Evolutionary conservation across 1,139 yeast genomes (phyloP).

Genomic region (Yamadazyma atmosphaerica): DNA sequence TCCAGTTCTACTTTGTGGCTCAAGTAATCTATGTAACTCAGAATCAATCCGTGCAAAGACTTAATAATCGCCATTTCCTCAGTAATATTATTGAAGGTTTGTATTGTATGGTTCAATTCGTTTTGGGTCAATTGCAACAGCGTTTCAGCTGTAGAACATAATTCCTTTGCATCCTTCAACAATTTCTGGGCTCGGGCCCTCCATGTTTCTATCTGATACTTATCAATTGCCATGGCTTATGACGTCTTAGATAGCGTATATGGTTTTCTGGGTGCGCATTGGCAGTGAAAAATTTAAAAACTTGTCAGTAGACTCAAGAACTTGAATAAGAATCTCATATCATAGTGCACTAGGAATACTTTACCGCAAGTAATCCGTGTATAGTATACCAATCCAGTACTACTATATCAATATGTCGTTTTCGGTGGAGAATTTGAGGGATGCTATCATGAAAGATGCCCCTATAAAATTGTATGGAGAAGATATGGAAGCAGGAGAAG

Average conservation of each 20-base stretch:
- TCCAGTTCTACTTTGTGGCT: slow-evolving; percentile 13
- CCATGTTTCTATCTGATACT: slow-evolving; percentile 20
- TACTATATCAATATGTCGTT: too few species aligned
- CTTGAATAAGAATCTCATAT: too few species aligned
- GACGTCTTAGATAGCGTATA: not conserved
- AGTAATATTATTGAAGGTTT: slow-evolving; percentile 22
- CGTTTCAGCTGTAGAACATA: slow-evolving; percentile 35
- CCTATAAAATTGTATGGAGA: slow-evolving; percentile 23
- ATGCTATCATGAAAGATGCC: slow-evolving; percentile 6
- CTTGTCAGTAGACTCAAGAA: too few species aligned
- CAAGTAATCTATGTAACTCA: slow-evolving; percentile 11
- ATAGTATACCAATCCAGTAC: too few species aligned
- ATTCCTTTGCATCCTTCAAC: slow-evolving; percentile 29
- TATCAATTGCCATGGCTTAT: slow-evolving; percentile 1
- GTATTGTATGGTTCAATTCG: slow-evolving; percentile 25
- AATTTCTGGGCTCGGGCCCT: slow-evolving; percentile 30
- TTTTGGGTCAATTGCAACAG: slow-evolving; percentile 26
- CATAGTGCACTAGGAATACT: too few species aligned
- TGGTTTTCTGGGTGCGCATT: not conserved
- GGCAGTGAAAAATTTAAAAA: not conserved
- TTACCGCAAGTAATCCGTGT: too few species aligned
- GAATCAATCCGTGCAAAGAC: slow-evolving; percentile 17
- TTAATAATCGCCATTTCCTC: slow-evolving; percentile 21
- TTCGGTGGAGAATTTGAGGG: slow-evolving; percentile 1
- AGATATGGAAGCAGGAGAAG: slow-evolving; percentile 18